Conservation (phyloP, 176 grass and related monocot species). For the Hyparrhenia diplandra region DNA sequence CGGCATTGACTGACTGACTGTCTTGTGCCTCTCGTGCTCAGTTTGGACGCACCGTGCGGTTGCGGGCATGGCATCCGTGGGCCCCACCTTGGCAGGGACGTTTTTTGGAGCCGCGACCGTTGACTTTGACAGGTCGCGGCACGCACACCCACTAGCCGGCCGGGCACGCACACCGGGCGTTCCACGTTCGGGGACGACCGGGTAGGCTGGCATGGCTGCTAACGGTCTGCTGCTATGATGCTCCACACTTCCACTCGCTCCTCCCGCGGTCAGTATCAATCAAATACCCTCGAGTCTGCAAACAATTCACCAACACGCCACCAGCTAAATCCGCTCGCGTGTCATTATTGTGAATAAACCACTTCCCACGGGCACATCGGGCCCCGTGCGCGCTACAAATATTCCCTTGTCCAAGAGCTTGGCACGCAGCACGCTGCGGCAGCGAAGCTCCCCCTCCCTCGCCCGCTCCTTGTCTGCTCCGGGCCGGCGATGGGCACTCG, state of each 20-base stretch:
- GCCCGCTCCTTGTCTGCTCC: too few species aligned
- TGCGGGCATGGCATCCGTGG: not conserved
- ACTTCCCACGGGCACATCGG: not conserved
- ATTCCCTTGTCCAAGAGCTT: not conserved
- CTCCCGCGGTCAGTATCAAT: rapidly evolving
- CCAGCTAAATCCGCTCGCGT: too few species aligned
- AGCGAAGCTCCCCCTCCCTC: not conserved
- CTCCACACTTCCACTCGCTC: constrained; percentile 11
- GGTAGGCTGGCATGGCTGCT: not conserved
- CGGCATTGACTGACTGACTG: not conserved
- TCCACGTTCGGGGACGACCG: too few species aligned
- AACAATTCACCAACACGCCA: constrained; percentile 10
- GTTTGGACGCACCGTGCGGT: too few species aligned
- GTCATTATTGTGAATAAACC: constrained; percentile 25
- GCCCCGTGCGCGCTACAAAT: constrained; percentile 34
- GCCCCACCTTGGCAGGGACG: not conserved
- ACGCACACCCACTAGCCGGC: too few species aligned
- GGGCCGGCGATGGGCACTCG: constrained; percentile 30
- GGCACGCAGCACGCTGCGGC: too few species aligned
- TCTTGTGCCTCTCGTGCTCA: too few species aligned
- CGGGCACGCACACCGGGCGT: not conserved
- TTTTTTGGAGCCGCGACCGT: constrained; percentile 10
- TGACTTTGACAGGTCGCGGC: constrained; percentile 9
- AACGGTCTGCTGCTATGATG: not conserved
- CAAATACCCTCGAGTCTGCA: not conserved